These are phyloP conservation scores for Boletellus sp. DNA, from an alignment of 768 basidiomycete species.

Conservation along the genomic window DNA sequence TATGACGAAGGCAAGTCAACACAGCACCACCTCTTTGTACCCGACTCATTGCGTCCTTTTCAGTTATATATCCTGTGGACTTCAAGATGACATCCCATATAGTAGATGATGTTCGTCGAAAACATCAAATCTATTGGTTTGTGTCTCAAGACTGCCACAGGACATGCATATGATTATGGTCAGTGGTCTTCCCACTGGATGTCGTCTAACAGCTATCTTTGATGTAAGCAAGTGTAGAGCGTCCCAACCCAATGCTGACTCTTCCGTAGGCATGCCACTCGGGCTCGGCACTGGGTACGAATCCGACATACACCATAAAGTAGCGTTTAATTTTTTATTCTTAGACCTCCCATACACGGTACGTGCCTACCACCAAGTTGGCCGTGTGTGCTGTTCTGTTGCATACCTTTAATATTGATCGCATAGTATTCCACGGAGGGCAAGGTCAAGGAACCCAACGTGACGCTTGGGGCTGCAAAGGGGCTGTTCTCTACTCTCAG, in stretches of 20 bases:
- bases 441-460: conserved; percentile 90
- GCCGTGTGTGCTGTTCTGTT: background rate
- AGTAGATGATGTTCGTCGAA: conserved; percentile 76
- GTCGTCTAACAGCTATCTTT: conserved; percentile 81
- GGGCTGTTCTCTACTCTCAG: conserved; percentile 75
- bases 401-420: background rate
- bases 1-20: conserved; percentile 62
- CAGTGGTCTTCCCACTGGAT: conserved; percentile 74
- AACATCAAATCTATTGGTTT: background rate
- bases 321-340: background rate
- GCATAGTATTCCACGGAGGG: conserved; percentile 89
- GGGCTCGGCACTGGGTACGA: conserved; percentile 76
- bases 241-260: background rate
- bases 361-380: conserved; percentile 15
- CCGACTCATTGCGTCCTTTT: background rate
- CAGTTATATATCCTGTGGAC: conserved; percentile 87
- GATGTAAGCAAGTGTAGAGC: conserved; percentile 49
- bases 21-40: conserved; percentile 4
- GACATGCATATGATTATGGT: conserved; percentile 80
- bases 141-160: conserved; percentile 32
- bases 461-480: conserved; percentile 82
- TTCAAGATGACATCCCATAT: conserved; percentile 67
- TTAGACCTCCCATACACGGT: conserved; percentile 69
- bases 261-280: conserved; percentile 74
- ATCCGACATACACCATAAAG: background rate